These are phyloP conservation scores for Colletotrichum liriopes DNA, from an alignment of 2,329 filamentous ascomycete species.

Conservation along the genomic window DNA sequence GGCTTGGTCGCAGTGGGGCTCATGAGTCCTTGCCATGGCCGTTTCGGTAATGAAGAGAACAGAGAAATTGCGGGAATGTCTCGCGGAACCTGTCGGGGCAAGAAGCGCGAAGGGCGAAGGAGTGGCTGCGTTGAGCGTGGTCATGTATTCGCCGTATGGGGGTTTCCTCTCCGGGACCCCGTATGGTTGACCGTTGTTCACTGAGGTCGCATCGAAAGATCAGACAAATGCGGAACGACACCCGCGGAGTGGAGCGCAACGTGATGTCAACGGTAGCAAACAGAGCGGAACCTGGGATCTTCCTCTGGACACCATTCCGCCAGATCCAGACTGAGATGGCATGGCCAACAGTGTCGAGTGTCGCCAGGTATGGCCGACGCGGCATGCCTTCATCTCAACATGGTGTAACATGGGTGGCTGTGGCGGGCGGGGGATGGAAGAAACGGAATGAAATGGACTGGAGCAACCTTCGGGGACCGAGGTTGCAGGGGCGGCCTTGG, in stretches of 20 bases:
- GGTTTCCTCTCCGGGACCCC: conserved; percentile 30
- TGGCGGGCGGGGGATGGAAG: conserved; percentile 17
- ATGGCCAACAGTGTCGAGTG: conserved; percentile 11
- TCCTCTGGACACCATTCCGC: conserved; percentile 16
- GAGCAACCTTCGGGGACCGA: conserved; percentile 27
- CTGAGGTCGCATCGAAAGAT: conserved; percentile 33
- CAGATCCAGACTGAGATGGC: conserved; percentile 10
- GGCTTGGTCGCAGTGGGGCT: conserved; percentile 32
- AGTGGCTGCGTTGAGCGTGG: conserved; percentile 1
- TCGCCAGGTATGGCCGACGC: conserved; percentile 19
- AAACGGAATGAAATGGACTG: conserved; percentile 16
- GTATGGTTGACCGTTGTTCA: conserved; percentile 24
- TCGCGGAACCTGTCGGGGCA: conserved; percentile 9
- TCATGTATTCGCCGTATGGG: conserved; percentile 24
- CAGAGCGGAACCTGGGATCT: not conserved
- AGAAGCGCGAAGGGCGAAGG: conserved; percentile 8
- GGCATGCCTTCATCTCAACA: conserved; percentile 34
- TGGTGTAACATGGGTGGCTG: conserved; percentile 14
- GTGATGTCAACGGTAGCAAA: conserved; percentile 17
- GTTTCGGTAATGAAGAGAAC: conserved; percentile 39
- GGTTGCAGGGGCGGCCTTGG: conserved; percentile 29
- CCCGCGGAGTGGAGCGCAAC: conserved; percentile 27
- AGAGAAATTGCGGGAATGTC: conserved; percentile 27
- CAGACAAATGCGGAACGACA: conserved; percentile 41
- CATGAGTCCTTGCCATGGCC: conserved; percentile 19